Evolutionary conservation across 1,284 basidiomycete species (phyloP).

Genomic region (Microbotryum silenes-acaulis): DNA sequence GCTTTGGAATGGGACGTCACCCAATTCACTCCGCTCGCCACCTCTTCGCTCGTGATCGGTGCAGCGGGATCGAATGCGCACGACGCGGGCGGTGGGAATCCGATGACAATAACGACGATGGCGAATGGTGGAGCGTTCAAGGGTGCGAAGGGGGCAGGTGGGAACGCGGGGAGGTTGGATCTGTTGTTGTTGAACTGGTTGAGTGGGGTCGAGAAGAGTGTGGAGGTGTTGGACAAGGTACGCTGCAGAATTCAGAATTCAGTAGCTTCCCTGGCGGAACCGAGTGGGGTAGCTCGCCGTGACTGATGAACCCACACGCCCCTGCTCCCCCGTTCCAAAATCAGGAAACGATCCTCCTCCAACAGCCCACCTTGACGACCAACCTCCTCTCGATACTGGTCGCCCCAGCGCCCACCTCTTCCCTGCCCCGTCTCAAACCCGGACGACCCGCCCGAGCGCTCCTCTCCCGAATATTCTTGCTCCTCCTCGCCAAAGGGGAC

Average conservation of each 20-base stretch:
- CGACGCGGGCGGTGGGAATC: too few species aligned
- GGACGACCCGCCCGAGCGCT: constrained; percentile 77
- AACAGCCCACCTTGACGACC: constrained; percentile 13
- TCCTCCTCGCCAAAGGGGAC: constrained; percentile 73
- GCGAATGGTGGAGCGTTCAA: too few species aligned
- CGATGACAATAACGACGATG: too few species aligned
- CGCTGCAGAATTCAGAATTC: too few species aligned
- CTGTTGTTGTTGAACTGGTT: constrained; percentile 23
- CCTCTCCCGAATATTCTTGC: constrained; percentile 66
- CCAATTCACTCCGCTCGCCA: too few species aligned
- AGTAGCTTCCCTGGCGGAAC: too few species aligned
- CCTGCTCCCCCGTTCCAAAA: neutral
- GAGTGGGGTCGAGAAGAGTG: constrained; percentile 12
- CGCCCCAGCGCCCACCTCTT: neutral
- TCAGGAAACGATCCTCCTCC: constrained; percentile 10
- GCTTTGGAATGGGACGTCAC: too few species aligned
- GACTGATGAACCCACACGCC: too few species aligned
- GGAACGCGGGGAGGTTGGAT: constrained; percentile 1
- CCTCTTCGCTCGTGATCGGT: too few species aligned
- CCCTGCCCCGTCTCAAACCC: constrained; percentile 44
- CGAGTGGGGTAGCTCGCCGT: too few species aligned
- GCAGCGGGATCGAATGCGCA: too few species aligned
- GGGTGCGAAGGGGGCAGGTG: too few species aligned
- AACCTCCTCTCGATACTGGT: constrained; percentile 17
- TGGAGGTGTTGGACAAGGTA: constrained; percentile 9